Evolutionary conservation across 2,329 filamentous ascomycete species (phyloP).

Genomic region (Metarhizium rileyi): DNA sequence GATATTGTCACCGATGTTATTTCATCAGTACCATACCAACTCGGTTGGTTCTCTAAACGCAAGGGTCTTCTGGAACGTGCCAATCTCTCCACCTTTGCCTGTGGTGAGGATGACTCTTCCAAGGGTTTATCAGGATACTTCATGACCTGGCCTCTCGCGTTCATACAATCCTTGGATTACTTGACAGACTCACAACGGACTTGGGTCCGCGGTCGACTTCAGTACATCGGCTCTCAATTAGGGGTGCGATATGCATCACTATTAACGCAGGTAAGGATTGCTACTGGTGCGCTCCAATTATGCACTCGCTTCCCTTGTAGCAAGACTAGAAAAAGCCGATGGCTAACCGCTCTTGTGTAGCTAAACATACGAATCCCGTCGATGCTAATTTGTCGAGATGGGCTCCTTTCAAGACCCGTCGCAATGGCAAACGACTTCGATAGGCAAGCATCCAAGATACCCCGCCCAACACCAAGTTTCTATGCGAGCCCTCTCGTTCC

Average conservation of each 20-base stretch:
- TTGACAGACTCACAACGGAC: slow-evolving; percentile 46
- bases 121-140: slow-evolving; percentile 51
- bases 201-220: slow-evolving; percentile 45
- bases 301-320: background rate
- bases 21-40: slow-evolving; percentile 50
- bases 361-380: slow-evolving; percentile 50
- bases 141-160: slow-evolving; percentile 48
- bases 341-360: slow-evolving; percentile 21
- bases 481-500: slow-evolving; percentile 34
- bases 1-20: slow-evolving; percentile 50
- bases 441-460: slow-evolving; percentile 30
- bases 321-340: background rate
- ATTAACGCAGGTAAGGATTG: slow-evolving; percentile 38
- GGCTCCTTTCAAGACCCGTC: slow-evolving; percentile 35
- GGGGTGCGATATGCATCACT: slow-evolving; percentile 50
- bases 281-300: background rate
- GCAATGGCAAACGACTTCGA: slow-evolving; percentile 33
- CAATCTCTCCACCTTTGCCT: slow-evolving; percentile 36
- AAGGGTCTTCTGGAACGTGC: slow-evolving; percentile 29
- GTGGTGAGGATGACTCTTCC: slow-evolving; percentile 37
- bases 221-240: slow-evolving; percentile 43
- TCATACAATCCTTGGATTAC: slow-evolving; percentile 46
- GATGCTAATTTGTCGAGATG: slow-evolving; percentile 50
- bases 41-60: slow-evolving; percentile 46
- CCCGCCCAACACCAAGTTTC: slow-evolving; percentile 22